phyloP scores from a whole-genome alignment of 805 yeast genomes.

The Cyberlindnera euphorbiae region DNA sequence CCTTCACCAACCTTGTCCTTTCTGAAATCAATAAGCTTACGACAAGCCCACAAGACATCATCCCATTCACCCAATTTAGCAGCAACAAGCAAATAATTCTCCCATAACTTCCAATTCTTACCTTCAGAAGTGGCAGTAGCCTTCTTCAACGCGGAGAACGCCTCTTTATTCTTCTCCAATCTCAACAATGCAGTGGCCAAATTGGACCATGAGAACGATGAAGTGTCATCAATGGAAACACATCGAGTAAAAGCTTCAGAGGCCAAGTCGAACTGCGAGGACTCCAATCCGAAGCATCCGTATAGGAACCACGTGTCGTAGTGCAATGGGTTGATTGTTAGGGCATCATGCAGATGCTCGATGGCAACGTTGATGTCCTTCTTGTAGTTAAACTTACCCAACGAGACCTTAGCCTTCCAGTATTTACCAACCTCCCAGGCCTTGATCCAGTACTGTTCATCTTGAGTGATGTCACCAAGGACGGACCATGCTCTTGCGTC shows the following conservation, averaged over 20 bases:
- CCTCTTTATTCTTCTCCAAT: constrained; percentile 63
- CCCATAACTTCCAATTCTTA: constrained; percentile 87
- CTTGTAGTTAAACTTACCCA: constrained; percentile 61
- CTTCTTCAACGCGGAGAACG: constrained; percentile 77
- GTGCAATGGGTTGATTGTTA: constrained; percentile 66
- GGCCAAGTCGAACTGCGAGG: constrained; percentile 65
- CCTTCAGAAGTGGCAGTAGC: constrained; percentile 69
- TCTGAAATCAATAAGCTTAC: constrained; percentile 52
- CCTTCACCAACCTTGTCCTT: constrained; percentile 55
- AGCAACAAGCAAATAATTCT: constrained; percentile 79
- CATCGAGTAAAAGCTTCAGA: constrained; percentile 91
- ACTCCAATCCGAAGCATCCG: constrained; percentile 84
- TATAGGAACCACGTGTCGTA: constrained; percentile 87
- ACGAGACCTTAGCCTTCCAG: constrained; percentile 78
- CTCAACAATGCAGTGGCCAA: constrained; percentile 74
- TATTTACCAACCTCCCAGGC: constrained; percentile 87
- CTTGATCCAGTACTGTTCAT: constrained; percentile 71
- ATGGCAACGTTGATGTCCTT: constrained; percentile 53
- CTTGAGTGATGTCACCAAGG: constrained; percentile 78
- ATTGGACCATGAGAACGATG: constrained; percentile 86
- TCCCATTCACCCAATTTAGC: constrained; percentile 82
- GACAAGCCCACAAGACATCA: constrained; percentile 76
- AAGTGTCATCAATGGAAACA: constrained; percentile 77
- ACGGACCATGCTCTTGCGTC: constrained; percentile 84
- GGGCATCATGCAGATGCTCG: constrained; percentile 67